phyloP scores from a whole-genome alignment of 768 basidiomycete species.

The Saitozyma sp. region DNA sequence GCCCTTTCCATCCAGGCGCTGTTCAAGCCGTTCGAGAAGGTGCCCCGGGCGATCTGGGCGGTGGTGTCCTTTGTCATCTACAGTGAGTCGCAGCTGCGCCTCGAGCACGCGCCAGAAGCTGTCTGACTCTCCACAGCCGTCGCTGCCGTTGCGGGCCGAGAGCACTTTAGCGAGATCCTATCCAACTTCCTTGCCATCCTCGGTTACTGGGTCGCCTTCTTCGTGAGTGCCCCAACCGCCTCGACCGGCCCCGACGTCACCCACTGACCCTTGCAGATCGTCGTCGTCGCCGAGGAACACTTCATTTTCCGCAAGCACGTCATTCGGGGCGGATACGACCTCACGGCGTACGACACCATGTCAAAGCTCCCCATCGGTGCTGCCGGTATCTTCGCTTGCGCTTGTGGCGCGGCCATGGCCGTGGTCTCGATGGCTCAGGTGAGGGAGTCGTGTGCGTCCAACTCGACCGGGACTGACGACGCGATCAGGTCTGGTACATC shows the following conservation, averaged over 20 bases:
- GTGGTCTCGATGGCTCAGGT: slow-evolving; percentile 59
- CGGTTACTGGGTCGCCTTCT: slow-evolving; percentile 59
- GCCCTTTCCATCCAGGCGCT: slow-evolving; percentile 59
- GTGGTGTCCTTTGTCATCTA: slow-evolving; percentile 53
- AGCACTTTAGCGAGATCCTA: slow-evolving; percentile 56
- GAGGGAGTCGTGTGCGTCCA: background rate
- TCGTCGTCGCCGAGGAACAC: slow-evolving; percentile 58
- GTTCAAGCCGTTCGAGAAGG: slow-evolving; percentile 55
- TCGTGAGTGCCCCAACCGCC: slow-evolving; percentile 22
- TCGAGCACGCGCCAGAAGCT: background rate
- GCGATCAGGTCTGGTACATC: slow-evolving; percentile 55
- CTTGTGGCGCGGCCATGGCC: slow-evolving; percentile 58
- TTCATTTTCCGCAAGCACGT: slow-evolving; percentile 56
- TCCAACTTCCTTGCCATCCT: slow-evolving; percentile 57
- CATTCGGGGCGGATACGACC: slow-evolving; percentile 59
- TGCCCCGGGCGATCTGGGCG: slow-evolving; percentile 59
- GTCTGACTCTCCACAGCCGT: slow-evolving; percentile 11
- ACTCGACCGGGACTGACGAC: too few relatives aligned
- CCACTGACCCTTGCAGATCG: slow-evolving; percentile 30
- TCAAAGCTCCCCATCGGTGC: slow-evolving; percentile 57
- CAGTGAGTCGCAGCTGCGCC: slow-evolving; percentile 12
- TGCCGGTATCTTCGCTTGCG: slow-evolving; percentile 58
- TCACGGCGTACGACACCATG: slow-evolving; percentile 58
- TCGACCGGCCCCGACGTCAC: background rate
- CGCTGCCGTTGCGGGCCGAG: slow-evolving; percentile 45